Evolutionary conservation across 2,329 filamentous ascomycete genomes (phyloP), one percentile per base, ranked within the genome.

Genomic region (Incumbomyces lentus): DNA sequence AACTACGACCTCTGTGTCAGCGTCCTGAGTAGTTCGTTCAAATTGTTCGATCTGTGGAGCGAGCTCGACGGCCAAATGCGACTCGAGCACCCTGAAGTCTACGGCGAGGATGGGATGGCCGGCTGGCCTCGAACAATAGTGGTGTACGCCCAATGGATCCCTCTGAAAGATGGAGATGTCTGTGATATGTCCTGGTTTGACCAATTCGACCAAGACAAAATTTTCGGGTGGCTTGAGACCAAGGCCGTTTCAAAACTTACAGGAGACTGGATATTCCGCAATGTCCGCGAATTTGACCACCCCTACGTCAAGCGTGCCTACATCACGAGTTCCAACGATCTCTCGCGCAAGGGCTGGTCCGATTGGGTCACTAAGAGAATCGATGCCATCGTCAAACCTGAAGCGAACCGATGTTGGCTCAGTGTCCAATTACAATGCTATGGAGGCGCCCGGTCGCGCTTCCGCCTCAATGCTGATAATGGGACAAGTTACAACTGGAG

Each of bases 121-220:
- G 58, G 55, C 5, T 70, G 65, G 61, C 68, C 67, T 1, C 60
- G 64, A 0, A 55, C 60, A 0, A 70, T 73, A 14, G 56, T 72
- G 4, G 61, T 73, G 10, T 74, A 71, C 35, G 71, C 70, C 3
- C 70, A 74, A 49, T 74, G 68, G 66, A 68, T 70, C 1, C 69
- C 69, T 1, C 62, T 68, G 14, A 57, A 43, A 43, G 55, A 57
- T 44, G 55, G 52, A 1, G 67, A 70, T 50, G 52, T 67, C 37
- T 52, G 53, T 37, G 52, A 57, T 32, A 52, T 65, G 39, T 58
- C 58, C 7, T 70, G 67, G 55, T 71, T 71, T 36, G 56, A 68
- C 37, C 58, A 60, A 19, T 52, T 71, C 10, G 55, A 63, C 8
- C 55, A 62, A 1, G 58, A 60, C 10, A 62, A 53, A 14, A 56